A percentile compares a stretch with the other conserved stretches of the same genome.
phyloP scores from a whole-genome alignment of 2,329 filamentous ascomycete genomes.

The Pseudocercospora crystallina region DNA sequence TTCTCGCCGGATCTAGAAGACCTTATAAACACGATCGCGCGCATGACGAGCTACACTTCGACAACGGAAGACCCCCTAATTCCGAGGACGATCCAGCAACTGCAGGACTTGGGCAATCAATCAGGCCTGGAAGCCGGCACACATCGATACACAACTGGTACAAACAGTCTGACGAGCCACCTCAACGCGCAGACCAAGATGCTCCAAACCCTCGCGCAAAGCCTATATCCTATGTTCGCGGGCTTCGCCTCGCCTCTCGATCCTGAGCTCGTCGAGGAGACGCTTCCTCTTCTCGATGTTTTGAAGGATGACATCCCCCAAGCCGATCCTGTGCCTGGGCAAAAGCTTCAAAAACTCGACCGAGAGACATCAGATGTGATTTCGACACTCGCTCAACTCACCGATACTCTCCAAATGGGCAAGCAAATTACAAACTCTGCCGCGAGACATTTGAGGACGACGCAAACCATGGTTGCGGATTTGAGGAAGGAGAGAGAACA shows the following conservation, averaged over 20 bases:
- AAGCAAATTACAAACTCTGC: conserved; percentile 83
- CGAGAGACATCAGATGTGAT: conserved; percentile 68
- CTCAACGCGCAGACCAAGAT: conserved; percentile 73
- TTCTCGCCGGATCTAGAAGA: conserved; percentile 48
- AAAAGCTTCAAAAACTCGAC: conserved; percentile 66
- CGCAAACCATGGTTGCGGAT: conserved; percentile 81
- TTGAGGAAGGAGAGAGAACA: conserved; percentile 80
- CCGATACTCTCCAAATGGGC: conserved; percentile 91
- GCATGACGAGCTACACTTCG: conserved; percentile 32
- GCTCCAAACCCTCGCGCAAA: conserved; percentile 69
- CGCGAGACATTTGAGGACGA: conserved; percentile 73
- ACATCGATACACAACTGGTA: conserved; percentile 36
- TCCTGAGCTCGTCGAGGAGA: conserved; percentile 63
- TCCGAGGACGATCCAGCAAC: conserved; percentile 30
- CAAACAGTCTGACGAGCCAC: conserved; percentile 63
- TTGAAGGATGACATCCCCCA: conserved; percentile 67
- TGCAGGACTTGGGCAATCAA: conserved; percentile 38
- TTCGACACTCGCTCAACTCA: conserved; percentile 78
- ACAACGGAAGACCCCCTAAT: conserved; percentile 35
- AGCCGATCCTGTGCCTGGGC: conserved; percentile 65
- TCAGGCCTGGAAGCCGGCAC: conserved; percentile 33
- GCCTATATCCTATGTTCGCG: conserved; percentile 59
- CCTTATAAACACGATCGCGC: conserved; percentile 34
- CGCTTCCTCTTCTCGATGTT: conserved; percentile 66
- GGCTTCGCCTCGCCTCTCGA: conserved; percentile 63